A percentile compares a stretch with the other conserved stretches of the same genome.
Conservation (phyloP, 192 early-diverging fungal genomes). For the Entomortierella beljakovae region DNA sequence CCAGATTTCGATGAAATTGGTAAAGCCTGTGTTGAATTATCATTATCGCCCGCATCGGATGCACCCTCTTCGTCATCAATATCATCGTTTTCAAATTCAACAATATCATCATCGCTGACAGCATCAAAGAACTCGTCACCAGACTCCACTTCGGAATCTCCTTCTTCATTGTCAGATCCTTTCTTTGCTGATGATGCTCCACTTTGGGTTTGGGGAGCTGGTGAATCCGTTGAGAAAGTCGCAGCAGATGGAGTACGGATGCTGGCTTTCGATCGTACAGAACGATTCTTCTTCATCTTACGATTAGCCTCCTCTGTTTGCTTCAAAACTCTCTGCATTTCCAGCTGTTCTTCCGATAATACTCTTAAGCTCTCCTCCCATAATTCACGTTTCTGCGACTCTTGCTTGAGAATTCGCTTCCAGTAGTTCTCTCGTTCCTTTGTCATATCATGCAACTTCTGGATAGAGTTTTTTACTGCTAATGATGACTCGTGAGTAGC, state of each 20-base stretch:
- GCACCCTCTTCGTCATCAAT: slow-evolving; percentile 3
- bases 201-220: neutral
- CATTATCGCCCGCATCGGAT: neutral
- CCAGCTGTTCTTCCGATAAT: slow-evolving; percentile 56
- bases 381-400: slow-evolving; percentile 57
- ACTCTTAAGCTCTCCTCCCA: slow-evolving; percentile 61
- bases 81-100: slow-evolving; percentile 35
- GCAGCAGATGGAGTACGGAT: slow-evolving; percentile 2
- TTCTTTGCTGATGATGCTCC: no score
- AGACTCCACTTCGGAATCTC: slow-evolving; percentile 44
- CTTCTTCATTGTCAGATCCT: slow-evolving; percentile 2
- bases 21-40: neutral
- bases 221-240: neutral
- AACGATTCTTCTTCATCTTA: slow-evolving; percentile 52
- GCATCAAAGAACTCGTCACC: slow-evolving; percentile 81
- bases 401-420: slow-evolving; percentile 55
- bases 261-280: slow-evolving; percentile 37
- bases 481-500: slow-evolving; percentile 36
- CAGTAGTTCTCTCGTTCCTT: slow-evolving; percentile 61
- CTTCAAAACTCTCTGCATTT: slow-evolving; percentile 60
- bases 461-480: slow-evolving; percentile 35
- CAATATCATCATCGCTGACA: slow-evolving; percentile 57
- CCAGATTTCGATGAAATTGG: neutral
- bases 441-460: slow-evolving; percentile 51
- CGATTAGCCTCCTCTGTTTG: slow-evolving; percentile 46